phyloP scores from a whole-genome alignment of 225 moss, liverwort and hornwort species.

The Lunularia cruciata region DNA sequence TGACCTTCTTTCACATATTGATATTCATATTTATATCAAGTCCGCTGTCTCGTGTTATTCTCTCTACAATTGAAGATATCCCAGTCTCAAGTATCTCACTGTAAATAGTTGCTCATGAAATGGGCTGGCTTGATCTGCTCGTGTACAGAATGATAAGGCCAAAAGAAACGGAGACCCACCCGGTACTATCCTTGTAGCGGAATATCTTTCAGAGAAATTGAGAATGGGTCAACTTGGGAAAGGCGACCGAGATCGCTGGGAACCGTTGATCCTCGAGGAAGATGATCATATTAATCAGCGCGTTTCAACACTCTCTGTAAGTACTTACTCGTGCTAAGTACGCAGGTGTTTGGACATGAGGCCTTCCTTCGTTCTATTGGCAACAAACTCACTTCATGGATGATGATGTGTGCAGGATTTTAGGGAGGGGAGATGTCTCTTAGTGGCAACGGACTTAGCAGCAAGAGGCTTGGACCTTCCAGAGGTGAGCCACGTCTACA shows the following conservation, averaged over 20 bases:
- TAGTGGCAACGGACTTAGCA: constrained; percentile 89
- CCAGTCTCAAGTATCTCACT: no score
- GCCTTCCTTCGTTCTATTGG: background rate
- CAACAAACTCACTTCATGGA: no score
- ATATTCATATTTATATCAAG: no score
- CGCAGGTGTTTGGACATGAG: background rate
- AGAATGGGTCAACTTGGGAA: constrained; percentile 36
- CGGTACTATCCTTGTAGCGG: constrained; percentile 56
- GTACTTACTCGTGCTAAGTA: background rate
- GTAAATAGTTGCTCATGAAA: no score
- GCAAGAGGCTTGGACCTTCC: constrained; percentile 92
- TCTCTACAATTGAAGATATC: no score
- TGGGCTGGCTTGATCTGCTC: no score
- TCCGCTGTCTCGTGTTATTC: no score
- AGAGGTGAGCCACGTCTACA: constrained; percentile 92
- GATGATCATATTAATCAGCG: constrained; percentile 90
- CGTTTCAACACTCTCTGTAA: constrained; percentile 69
- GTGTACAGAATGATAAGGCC: constrained; percentile 54
- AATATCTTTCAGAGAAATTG: constrained; percentile 64
- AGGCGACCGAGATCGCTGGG: constrained; percentile 48
- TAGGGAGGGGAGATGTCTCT: constrained; percentile 74
- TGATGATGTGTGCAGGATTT: constrained; percentile 61
- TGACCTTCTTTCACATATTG: no score
- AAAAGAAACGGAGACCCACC: constrained; percentile 66
- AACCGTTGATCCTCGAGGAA: constrained; percentile 83